Percentiles rank a stretch among this genome's conserved stretches.
phyloP scores from a whole-genome alignment of 2,329 filamentous ascomycete genomes.

The Apiospora phragmitis region DNA sequence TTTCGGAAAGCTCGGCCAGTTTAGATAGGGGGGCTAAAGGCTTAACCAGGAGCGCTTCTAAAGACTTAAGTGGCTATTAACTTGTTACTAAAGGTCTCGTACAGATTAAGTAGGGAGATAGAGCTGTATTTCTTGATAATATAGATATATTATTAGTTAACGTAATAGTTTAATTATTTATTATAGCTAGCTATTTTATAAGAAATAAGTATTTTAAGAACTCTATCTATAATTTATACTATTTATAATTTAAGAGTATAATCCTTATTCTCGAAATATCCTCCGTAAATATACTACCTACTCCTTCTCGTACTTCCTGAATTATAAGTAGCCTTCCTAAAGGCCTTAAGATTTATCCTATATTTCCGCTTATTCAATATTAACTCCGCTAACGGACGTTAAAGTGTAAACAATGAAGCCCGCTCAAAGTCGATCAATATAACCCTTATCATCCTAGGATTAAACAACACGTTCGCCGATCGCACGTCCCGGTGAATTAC shows the following conservation, averaged over 20 bases:
- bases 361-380: slow-evolving; percentile 3
- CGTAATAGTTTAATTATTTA: background rate
- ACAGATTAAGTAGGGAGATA: background rate
- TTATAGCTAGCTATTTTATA: background rate
- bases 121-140: background rate
- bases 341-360: background rate
- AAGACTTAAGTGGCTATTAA: background rate
- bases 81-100: background rate
- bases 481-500: background rate
- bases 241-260: background rate
- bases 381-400: background rate
- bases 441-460: background rate
- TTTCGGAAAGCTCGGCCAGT: background rate
- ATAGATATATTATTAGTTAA: background rate
- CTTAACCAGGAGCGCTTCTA: background rate
- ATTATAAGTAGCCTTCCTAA: background rate
- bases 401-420: background rate
- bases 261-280: slow-evolving; percentile 2
- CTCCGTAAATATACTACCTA: background rate
- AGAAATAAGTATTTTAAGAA: background rate
- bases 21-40: background rate
- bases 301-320: background rate
- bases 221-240: background rate
- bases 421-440: slow-evolving; percentile 7
- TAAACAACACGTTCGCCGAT: slow-evolving; percentile 4